Percentiles rank a stretch among this genome's conserved stretches.
These are phyloP conservation scores for Manihot esculenta DNA, from an alignment of 441 rosid species.

Conservation along the genomic window DNA sequence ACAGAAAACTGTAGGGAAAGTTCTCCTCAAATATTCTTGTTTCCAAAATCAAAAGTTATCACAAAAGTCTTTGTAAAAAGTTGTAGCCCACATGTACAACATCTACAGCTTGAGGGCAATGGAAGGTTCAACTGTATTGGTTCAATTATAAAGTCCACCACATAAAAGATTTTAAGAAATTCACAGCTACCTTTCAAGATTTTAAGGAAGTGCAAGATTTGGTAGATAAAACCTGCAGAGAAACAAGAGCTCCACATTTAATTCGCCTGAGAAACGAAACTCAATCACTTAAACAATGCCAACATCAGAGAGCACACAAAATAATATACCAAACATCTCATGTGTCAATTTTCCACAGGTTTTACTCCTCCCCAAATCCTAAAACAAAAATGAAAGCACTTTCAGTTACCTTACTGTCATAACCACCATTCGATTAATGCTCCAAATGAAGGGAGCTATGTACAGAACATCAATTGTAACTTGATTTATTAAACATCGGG, in stretches of 20 bases:
- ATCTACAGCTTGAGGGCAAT: not conserved
- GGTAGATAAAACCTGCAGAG: conserved; percentile 15
- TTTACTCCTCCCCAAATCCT: not conserved
- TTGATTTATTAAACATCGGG: not conserved
- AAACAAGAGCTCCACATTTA: not conserved
- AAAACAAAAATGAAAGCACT: not conserved
- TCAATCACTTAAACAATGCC: not conserved
- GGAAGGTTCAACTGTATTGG: conserved; percentile 5
- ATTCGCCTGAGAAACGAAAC: conserved; percentile 4
- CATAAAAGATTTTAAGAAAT: conserved; percentile 3
- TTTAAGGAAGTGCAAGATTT: not conserved
- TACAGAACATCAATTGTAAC: not conserved
- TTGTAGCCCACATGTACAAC: conserved; percentile 4
- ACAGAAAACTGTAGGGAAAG: conserved; percentile 16
- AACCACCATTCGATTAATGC: not conserved
- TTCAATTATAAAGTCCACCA: conserved; percentile 6
- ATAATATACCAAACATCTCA: no score
- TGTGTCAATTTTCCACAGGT: not conserved
- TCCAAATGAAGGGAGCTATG: not conserved
- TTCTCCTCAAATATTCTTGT: conserved; percentile 25
- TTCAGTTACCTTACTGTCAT: not conserved
- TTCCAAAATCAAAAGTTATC: conserved; percentile 12
- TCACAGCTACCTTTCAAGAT: conserved; percentile 11
- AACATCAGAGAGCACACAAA: not conserved
- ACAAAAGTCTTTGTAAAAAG: conserved; percentile 4